A percentile compares a stretch with the other conserved stretches of the same genome.
These are phyloP conservation scores for Kurtzmaniella natalensis DNA, from an alignment of 1,139 yeast genomes.

Conservation along the genomic window DNA sequence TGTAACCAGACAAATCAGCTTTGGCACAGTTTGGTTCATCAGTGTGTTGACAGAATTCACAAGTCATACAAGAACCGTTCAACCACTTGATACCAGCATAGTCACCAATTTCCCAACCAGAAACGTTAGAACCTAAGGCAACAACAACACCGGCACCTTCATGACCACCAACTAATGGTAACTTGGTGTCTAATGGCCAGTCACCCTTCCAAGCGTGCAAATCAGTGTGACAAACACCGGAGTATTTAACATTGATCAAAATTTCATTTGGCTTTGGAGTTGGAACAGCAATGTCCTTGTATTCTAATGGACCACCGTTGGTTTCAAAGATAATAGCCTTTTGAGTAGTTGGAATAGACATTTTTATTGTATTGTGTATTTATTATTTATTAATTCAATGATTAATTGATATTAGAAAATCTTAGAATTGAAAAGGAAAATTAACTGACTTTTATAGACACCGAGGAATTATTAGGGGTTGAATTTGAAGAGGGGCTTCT, in stretches of 20 bases:
- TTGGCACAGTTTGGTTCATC: constrained; percentile 66
- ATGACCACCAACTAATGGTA: constrained; percentile 78
- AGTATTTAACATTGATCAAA: constrained; percentile 57
- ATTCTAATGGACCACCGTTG: constrained; percentile 59
- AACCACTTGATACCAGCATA: constrained; percentile 73
- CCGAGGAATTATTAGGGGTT: too few relatives aligned
- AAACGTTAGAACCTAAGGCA: constrained; percentile 63
- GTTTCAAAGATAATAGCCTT: constrained; percentile 70
- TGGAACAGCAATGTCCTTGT: constrained; percentile 64
- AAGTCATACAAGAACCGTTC: constrained; percentile 68
- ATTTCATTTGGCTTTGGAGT: constrained; percentile 56
- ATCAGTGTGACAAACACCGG: constrained; percentile 69
- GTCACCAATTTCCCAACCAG: constrained; percentile 71
- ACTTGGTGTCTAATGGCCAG: constrained; percentile 62
- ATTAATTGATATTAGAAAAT: too few relatives aligned
- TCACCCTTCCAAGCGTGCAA: constrained; percentile 74
- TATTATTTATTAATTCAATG: too few relatives aligned
- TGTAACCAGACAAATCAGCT: constrained; percentile 73
- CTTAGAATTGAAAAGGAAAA: constrained; percentile 1
- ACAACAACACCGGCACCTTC: constrained; percentile 87
- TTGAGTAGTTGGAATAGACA: constrained; percentile 55
- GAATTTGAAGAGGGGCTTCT: too few relatives aligned
- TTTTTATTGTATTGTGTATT: constrained; percentile 2
- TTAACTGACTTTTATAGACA: too few relatives aligned
- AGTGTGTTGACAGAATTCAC: constrained; percentile 68